These are phyloP conservation scores for Lachancea lanzarotensis DNA, from an alignment of 805 yeast species.

Conservation along the genomic window DNA sequence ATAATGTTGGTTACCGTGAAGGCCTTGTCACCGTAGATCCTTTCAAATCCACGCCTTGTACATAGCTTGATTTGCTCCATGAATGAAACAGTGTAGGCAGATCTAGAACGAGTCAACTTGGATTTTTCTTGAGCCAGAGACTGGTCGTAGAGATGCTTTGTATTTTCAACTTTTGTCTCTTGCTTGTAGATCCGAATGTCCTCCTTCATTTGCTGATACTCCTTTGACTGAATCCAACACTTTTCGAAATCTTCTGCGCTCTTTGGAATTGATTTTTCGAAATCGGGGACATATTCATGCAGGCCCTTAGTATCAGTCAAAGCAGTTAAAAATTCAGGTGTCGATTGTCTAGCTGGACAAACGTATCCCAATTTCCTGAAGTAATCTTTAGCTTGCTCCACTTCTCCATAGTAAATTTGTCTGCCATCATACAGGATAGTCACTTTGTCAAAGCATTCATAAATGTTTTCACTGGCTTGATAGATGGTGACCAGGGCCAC, in stretches of 20 bases:
- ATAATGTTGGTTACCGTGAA: slow-evolving; percentile 31
- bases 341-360: slow-evolving; percentile 52
- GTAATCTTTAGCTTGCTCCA: slow-evolving; percentile 41
- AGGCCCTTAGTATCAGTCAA: slow-evolving; percentile 51
- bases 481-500: slow-evolving; percentile 55
- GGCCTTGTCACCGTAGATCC: slow-evolving; percentile 53
- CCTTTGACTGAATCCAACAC: slow-evolving; percentile 39
- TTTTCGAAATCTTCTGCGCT: slow-evolving; percentile 51
- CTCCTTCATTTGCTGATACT: slow-evolving; percentile 32
- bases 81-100: slow-evolving; percentile 27
- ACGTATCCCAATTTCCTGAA: slow-evolving; percentile 51
- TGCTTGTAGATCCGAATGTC: slow-evolving; percentile 39
- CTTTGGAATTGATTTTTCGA: slow-evolving; percentile 44
- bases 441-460: slow-evolving; percentile 48
- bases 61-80: slow-evolving; percentile 45
- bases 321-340: slow-evolving; percentile 58
- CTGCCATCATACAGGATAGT: slow-evolving; percentile 46
- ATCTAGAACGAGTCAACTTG: slow-evolving; percentile 16
- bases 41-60: slow-evolving; percentile 46
- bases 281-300: slow-evolving; percentile 35
- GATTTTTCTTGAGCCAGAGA: slow-evolving; percentile 29
- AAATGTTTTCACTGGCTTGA: slow-evolving; percentile 55
- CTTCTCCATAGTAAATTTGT: slow-evolving; percentile 53
- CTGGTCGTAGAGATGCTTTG: slow-evolving; percentile 29
- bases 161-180: slow-evolving; percentile 26